Evolutionary conservation across 2,329 filamentous ascomycete genomes (phyloP).

Genomic region (Pseudogymnoascus sp.): DNA sequence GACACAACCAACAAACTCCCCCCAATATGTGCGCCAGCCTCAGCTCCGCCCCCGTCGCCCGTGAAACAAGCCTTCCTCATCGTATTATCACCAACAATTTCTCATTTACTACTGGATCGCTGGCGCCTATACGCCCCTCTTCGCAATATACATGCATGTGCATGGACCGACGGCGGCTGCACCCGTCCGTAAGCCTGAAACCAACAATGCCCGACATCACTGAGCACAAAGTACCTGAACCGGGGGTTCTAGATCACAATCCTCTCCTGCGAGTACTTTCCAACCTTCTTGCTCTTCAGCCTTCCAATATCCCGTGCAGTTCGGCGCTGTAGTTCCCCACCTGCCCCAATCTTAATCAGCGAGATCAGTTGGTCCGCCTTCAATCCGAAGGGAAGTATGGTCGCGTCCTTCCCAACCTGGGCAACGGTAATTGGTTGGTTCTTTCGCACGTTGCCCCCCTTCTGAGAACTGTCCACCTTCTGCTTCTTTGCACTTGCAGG

Average conservation of each 20-base stretch:
- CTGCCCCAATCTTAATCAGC: constrained; percentile 54
- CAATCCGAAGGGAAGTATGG: constrained; percentile 65
- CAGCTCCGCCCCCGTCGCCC: not conserved
- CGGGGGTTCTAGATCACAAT: constrained; percentile 52
- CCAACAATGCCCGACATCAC: constrained; percentile 11
- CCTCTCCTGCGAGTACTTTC: constrained; percentile 76
- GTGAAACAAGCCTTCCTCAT: constrained; percentile 1
- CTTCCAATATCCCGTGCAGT: constrained; percentile 69
- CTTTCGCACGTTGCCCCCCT: constrained; percentile 26
- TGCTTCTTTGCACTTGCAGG: constrained; percentile 26
- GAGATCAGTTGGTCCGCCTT: constrained; percentile 50
- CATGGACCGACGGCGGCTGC: not conserved
- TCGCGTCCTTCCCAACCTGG: constrained; percentile 38
- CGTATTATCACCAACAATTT: constrained; percentile 2
- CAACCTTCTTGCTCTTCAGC: constrained; percentile 71
- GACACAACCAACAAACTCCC: not conserved
- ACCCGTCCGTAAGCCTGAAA: not conserved
- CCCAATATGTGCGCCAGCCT: not conserved
- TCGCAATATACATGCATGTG: constrained; percentile 2
- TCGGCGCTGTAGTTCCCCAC: constrained; percentile 64
- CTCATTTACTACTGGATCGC: constrained; percentile 10
- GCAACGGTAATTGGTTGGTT: constrained; percentile 43
- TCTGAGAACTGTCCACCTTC: constrained; percentile 17
- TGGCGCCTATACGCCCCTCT: constrained; percentile 9
- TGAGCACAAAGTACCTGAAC: not conserved